Conservation (phyloP, 805 yeast species). For the Lipomyces chichibuensis region DNA sequence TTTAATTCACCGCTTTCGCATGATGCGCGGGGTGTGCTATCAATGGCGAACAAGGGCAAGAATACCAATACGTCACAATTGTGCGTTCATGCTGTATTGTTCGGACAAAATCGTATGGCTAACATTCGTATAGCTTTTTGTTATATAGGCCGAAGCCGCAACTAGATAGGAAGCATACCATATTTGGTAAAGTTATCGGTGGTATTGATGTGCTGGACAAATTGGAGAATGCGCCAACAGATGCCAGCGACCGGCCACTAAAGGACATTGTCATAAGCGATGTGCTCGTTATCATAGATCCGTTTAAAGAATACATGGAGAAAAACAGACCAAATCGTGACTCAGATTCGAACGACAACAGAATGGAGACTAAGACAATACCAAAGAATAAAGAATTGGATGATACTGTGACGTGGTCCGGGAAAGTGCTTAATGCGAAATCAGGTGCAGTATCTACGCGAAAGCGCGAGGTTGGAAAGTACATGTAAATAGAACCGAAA, state of each 20-base stretch:
- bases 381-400: constrained; percentile 9
- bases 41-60: constrained; percentile 94
- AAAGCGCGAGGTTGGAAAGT: background rate
- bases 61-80: constrained; percentile 92
- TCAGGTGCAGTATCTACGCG: background rate
- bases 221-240: constrained; percentile 45
- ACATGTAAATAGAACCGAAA: background rate
- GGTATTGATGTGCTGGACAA: constrained; percentile 56
- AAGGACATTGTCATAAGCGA: constrained; percentile 27
- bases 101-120: background rate
- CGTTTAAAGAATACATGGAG: constrained; percentile 32
- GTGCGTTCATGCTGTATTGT: constrained; percentile 14
- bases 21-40: constrained; percentile 75
- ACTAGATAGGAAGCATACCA: constrained; percentile 61
- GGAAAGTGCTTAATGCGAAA: constrained; percentile 9
- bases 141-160: constrained; percentile 76
- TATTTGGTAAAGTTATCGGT: constrained; percentile 56
- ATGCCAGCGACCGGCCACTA: constrained; percentile 32
- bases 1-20: constrained; percentile 69
- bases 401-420: constrained; percentile 30
- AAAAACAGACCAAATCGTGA: constrained; percentile 24
- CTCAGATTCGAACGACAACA: constrained; percentile 5
- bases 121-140: constrained; percentile 53
- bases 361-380: background rate
- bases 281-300: constrained; percentile 34